A percentile compares a stretch with the other conserved stretches of the same genome.
phyloP scores from a whole-genome alignment of 495 filamentous ascomycete species.

The Pseudoneurospora amorphoporcata region DNA sequence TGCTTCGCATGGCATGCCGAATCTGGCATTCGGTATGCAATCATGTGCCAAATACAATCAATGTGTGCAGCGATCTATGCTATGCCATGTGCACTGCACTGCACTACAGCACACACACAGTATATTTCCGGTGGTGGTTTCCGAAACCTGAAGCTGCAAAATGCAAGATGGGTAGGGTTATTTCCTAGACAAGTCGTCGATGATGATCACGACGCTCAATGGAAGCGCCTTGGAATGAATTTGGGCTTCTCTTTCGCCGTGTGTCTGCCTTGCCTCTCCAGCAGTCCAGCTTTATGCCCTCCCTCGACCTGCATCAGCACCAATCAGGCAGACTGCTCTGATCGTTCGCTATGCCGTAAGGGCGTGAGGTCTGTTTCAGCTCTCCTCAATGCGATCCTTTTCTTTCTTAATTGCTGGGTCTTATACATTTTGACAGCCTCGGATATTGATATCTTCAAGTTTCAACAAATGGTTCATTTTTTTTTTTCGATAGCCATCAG shows the following conservation, averaged over 20 bases:
- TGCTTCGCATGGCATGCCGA: neutral
- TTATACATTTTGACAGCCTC: neutral
- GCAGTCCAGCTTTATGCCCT: neutral
- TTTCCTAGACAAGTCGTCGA: neutral
- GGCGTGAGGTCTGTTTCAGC: neutral
- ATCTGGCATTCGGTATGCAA: neutral
- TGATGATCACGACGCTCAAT: neutral
- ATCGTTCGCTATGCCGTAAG: neutral
- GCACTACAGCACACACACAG: neutral
- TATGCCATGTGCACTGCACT: neutral
- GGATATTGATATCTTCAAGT: neutral
- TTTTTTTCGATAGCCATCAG: neutral
- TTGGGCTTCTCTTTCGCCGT: neutral
- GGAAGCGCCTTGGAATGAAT: neutral
- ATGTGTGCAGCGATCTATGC: neutral
- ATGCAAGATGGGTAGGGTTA: neutral
- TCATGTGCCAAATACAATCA: neutral
- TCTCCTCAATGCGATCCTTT: neutral
- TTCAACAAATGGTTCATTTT: neutral
- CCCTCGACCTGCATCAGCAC: neutral
- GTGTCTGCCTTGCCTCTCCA: neutral
- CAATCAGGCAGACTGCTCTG: neutral
- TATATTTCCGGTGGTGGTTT: neutral
- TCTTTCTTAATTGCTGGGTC: neutral
- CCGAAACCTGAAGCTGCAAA: neutral